phyloP scores from a whole-genome alignment of 2,329 filamentous ascomycete species.

The Cladosporium halotolerans region DNA sequence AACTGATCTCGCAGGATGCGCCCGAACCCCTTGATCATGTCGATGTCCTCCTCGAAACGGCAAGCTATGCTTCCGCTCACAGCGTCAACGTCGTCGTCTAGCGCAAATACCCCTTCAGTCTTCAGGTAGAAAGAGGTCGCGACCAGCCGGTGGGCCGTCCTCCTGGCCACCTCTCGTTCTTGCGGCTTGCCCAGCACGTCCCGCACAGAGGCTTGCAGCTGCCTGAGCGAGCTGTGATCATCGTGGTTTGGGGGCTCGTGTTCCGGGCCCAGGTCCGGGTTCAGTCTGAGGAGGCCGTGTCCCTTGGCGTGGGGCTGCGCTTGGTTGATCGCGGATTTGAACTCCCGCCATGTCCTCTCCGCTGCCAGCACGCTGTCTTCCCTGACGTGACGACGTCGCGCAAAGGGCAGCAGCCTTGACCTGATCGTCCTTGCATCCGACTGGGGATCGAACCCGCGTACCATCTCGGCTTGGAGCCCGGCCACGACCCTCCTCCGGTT shows the following conservation, averaged over 20 bases:
- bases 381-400: not conserved
- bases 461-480: not conserved
- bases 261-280: not conserved
- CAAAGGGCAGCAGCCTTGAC: not conserved
- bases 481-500: conserved; percentile 18
- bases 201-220: not conserved
- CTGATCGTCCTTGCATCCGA: not conserved
- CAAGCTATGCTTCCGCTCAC: conserved; percentile 27
- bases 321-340: conserved; percentile 21
- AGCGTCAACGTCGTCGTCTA: conserved; percentile 25
- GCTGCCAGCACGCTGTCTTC: conserved; percentile 22
- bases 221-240: not conserved
- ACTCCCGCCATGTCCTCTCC: conserved; percentile 31
- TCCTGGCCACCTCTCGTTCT: conserved; percentile 24
- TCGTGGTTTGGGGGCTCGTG: not conserved
- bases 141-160: conserved; percentile 30
- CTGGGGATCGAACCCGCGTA: too few relatives aligned
- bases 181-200: conserved; percentile 9
- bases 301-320: conserved; percentile 20
- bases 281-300: not conserved
- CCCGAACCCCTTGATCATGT: conserved; percentile 27
- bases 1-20: conserved; percentile 22
- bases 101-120: conserved; percentile 24
- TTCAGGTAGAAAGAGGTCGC: conserved; percentile 35
- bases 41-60: conserved; percentile 29